Evolutionary conservation across 2,329 filamentous ascomycete species (phyloP).

Genomic region (Ascochyta rabiei): DNA sequence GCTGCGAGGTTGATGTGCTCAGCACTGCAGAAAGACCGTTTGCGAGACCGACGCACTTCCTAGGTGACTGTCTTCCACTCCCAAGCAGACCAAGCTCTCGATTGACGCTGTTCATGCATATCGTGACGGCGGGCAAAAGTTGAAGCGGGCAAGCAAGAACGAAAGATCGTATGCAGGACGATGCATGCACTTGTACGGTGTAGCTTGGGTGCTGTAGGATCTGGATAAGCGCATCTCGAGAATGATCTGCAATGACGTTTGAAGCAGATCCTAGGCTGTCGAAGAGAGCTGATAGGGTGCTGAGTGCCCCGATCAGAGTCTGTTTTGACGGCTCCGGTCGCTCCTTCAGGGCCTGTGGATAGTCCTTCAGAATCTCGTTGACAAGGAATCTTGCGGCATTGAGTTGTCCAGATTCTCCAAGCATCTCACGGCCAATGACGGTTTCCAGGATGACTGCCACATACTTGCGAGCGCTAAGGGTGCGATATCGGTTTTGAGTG

Average conservation of each 20-base stretch:
- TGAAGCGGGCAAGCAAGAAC: slow-evolving; percentile 92
- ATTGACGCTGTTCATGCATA: slow-evolving; percentile 94
- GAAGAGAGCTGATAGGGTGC: slow-evolving; percentile 79
- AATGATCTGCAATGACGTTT: slow-evolving; percentile 77
- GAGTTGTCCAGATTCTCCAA: slow-evolving; percentile 88
- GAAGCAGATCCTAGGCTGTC: slow-evolving; percentile 81
- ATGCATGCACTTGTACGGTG: slow-evolving; percentile 89
- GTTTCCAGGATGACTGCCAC: slow-evolving; percentile 84
- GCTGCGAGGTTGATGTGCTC: slow-evolving; percentile 85
- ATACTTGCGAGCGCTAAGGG: slow-evolving; percentile 83
- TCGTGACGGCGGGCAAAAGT: slow-evolving; percentile 85
- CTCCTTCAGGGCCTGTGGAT: slow-evolving; percentile 87
- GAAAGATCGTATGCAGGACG: slow-evolving; percentile 83
- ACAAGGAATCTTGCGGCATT: slow-evolving; percentile 81
- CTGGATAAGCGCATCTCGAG: slow-evolving; percentile 85
- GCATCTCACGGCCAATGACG: slow-evolving; percentile 77
- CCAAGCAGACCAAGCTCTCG: slow-evolving; percentile 81
- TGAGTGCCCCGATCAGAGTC: slow-evolving; percentile 77
- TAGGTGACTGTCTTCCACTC: slow-evolving; percentile 76
- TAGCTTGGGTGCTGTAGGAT: slow-evolving; percentile 95
- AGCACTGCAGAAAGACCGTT: slow-evolving; percentile 90
- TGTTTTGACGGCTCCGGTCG: slow-evolving; percentile 88
- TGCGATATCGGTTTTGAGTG: slow-evolving; percentile 82
- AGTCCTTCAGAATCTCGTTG: slow-evolving; percentile 91
- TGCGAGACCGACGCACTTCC: slow-evolving; percentile 87